phyloP scores from a whole-genome alignment of 1,284 basidiomycete genomes.

The Ustilago sp. region DNA sequence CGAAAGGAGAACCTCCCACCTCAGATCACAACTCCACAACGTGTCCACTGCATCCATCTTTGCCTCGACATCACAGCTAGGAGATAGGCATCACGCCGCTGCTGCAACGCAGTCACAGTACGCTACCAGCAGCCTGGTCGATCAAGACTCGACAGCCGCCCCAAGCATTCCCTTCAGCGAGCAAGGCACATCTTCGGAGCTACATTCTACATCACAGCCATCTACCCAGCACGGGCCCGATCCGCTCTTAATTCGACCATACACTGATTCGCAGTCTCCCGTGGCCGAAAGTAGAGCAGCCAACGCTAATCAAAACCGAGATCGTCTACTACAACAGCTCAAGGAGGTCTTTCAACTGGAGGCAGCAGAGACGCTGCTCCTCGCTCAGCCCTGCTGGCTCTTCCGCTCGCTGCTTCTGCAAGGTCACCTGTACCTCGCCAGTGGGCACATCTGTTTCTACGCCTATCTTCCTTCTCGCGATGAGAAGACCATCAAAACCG shows the following conservation, averaged over 20 bases:
- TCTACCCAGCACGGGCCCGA: not conserved
- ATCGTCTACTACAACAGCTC: slow-evolving; percentile 46
- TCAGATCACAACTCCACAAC: slow-evolving; percentile 33
- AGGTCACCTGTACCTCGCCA: slow-evolving; percentile 95
- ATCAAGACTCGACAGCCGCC: slow-evolving; percentile 7
- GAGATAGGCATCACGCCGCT: not conserved
- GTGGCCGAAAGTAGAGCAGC: not conserved
- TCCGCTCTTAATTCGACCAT: slow-evolving; percentile 34
- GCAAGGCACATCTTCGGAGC: not conserved
- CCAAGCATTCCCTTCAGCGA: not conserved
- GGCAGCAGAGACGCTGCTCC: slow-evolving; percentile 35
- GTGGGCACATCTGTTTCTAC: slow-evolving; percentile 92
- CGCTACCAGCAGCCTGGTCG: slow-evolving; percentile 10
- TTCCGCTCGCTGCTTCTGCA: slow-evolving; percentile 77
- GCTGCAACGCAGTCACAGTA: not conserved
- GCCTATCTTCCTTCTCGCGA: slow-evolving; percentile 78
- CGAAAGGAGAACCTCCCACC: slow-evolving; percentile 9
- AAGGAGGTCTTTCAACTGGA: slow-evolving; percentile 46
- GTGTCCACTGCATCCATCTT: slow-evolving; percentile 19
- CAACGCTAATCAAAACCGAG: slow-evolving; percentile 6
- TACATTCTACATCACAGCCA: slow-evolving; percentile 8
- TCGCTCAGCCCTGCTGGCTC: slow-evolving; percentile 57
- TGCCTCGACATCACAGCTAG: slow-evolving; percentile 8
- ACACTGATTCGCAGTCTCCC: slow-evolving; percentile 10
- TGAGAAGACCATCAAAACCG: slow-evolving; percentile 47